Conservation (phyloP, 805 yeast species). For the Candida khao-thaluensis region DNA sequence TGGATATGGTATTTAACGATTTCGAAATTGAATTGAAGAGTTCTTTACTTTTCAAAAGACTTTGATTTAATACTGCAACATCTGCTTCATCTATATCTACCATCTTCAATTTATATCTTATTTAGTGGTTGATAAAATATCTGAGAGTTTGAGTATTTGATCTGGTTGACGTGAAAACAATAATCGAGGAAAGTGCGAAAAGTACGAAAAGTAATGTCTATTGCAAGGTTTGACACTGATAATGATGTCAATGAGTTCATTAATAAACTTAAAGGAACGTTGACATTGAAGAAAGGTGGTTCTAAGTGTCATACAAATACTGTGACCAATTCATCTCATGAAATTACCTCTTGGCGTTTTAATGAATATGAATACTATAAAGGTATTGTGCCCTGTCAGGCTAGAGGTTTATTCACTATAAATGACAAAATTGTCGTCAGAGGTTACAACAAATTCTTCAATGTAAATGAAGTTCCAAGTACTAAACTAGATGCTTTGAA, state of each 20-base stretch:
- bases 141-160: not conserved
- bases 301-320: conserved; percentile 15
- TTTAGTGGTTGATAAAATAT: too few relatives aligned
- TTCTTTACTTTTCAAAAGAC: conserved; percentile 56
- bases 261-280: not conserved
- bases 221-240: not conserved
- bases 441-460: conserved; percentile 95
- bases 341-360: conserved; percentile 67
- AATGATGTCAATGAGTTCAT: not conserved
- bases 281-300: conserved; percentile 19
- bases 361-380: conserved; percentile 85
- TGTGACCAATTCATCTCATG: conserved; percentile 2
- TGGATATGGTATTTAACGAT: conserved; percentile 54
- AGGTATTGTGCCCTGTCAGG: conserved; percentile 63
- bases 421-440: conserved; percentile 59
- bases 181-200: not conserved
- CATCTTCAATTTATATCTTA: conserved; percentile 8
- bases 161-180: too few relatives aligned
- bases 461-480: conserved; percentile 58
- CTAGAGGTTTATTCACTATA: conserved; percentile 78
- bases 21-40: conserved; percentile 54
- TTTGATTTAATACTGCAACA: conserved; percentile 76
- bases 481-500: conserved; percentile 52
- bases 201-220: conserved; percentile 1
- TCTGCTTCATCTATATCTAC: conserved; percentile 77